Conservation (phyloP, 116 monocot species). For the Trichopus zeylanicus region DNA sequence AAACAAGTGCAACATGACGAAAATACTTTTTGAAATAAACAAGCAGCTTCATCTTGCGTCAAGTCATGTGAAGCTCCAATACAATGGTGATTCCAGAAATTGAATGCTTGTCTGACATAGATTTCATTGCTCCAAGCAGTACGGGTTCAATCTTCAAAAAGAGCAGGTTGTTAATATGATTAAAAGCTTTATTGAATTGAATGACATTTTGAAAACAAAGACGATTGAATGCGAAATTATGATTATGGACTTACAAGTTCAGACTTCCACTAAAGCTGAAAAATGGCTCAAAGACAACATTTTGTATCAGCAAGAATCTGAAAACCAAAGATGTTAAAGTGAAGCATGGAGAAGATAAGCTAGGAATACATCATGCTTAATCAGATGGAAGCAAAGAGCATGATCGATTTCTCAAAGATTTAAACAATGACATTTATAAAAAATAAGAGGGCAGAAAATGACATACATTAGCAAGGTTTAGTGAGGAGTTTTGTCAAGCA, state of each 20-base stretch:
- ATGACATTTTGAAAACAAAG: constrained; percentile 24
- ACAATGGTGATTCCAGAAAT: background rate
- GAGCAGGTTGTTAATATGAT: constrained; percentile 17
- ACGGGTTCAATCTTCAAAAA: constrained; percentile 5
- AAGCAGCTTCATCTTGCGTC: constrained; percentile 23
- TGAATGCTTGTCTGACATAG: background rate
- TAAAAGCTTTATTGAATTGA: constrained; percentile 19
- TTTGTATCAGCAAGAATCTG: constrained; percentile 3
- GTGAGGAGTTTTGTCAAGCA: too few relatives aligned
- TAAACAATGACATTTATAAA: too few relatives aligned
- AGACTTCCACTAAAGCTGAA: constrained; percentile 1
- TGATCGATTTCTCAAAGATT: too few relatives aligned
- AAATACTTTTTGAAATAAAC: constrained; percentile 15
- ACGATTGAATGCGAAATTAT: constrained; percentile 9
- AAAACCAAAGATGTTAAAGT: background rate
- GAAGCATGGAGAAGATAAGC: background rate
- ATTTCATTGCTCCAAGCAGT: constrained; percentile 1
- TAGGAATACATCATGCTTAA: too few relatives aligned
- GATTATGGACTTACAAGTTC: background rate
- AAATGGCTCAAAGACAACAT: constrained; percentile 2
- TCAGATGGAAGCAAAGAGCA: too few relatives aligned
- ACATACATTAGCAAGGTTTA: too few relatives aligned
- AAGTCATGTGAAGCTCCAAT: constrained; percentile 4
- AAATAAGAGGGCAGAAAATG: too few relatives aligned
- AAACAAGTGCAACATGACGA: constrained; percentile 21